Percentiles rank a stretch among this genome's conserved stretches.
Conservation (phyloP, 768 basidiomycete species). For the Tephrocybe rancida region DNA sequence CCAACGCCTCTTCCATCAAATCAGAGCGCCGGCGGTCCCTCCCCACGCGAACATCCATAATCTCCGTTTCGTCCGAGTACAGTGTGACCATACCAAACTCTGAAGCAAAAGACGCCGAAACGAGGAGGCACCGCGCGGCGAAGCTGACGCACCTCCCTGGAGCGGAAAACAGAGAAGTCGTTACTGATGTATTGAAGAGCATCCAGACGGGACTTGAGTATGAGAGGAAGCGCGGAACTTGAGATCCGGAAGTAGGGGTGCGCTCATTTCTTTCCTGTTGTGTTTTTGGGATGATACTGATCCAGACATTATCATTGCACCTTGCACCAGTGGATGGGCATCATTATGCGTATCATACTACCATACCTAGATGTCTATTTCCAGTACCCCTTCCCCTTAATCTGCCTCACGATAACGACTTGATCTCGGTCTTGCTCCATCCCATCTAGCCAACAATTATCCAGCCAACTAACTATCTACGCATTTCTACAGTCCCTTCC, state of each 20-base stretch:
- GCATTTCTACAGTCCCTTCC: no score
- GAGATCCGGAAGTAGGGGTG: conserved; percentile 74
- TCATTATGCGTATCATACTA: no score
- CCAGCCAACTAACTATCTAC: no score
- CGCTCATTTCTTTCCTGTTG: conserved; percentile 22
- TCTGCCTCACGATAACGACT: no score
- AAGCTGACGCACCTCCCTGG: conserved; percentile 89
- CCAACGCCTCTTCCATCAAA: conserved; percentile 41
- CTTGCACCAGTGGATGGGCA: no score
- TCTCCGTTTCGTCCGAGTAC: conserved; percentile 59
- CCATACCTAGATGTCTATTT: no score
- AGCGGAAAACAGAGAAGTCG: conserved; percentile 78
- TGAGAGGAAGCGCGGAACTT: conserved; percentile 62
- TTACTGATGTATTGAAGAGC: conserved; percentile 76
- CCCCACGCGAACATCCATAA: conserved; percentile 62
- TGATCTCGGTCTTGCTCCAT: no score
- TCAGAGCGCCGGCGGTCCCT: conserved; percentile 73
- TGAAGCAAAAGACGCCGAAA: conserved; percentile 61
- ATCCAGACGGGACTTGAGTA: conserved; percentile 77
- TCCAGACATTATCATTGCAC: no score
- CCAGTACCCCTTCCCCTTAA: no score
- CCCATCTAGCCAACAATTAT: no score
- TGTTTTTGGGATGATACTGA: conserved; percentile 12
- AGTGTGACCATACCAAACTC: conserved; percentile 42
- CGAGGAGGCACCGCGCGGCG: conserved; percentile 72